Conservation (phyloP, 164 flowering plant genomes). For the Warburgia ugandensis region DNA sequence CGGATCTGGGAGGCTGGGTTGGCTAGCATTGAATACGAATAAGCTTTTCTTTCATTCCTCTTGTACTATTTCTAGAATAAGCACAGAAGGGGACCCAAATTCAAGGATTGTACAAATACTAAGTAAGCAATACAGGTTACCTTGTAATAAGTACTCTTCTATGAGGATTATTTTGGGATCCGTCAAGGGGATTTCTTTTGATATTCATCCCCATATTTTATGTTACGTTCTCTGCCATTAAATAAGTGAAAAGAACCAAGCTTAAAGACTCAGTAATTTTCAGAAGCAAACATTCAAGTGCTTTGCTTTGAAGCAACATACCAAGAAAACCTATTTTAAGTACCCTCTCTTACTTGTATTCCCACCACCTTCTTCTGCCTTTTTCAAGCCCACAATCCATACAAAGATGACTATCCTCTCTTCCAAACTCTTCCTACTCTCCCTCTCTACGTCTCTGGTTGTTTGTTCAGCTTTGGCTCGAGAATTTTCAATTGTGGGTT, state of each 20-base stretch:
- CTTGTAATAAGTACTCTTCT: too few relatives aligned
- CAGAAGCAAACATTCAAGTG: slow-evolving; percentile 1
- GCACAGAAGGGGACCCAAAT: not conserved
- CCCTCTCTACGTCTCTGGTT: slow-evolving; percentile 14
- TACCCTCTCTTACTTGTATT: slow-evolving; percentile 1
- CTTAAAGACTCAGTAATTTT: slow-evolving; percentile 42
- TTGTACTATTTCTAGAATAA: too few relatives aligned
- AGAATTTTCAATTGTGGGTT: slow-evolving; percentile 70
- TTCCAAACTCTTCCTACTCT: slow-evolving; percentile 14
- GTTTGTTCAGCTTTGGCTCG: slow-evolving; percentile 13
- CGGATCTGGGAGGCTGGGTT: too few relatives aligned
- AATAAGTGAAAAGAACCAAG: slow-evolving; percentile 19
- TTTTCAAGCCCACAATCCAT: not conserved
- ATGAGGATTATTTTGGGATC: too few relatives aligned
- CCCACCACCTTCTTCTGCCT: not conserved
- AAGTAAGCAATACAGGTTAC: not conserved
- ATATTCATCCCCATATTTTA: not conserved
- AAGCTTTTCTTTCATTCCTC: too few relatives aligned
- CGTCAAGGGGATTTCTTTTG: too few relatives aligned
- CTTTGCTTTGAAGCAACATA: slow-evolving; percentile 42
- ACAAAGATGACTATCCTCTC: slow-evolving; percentile 28
- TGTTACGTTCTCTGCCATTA: not conserved
- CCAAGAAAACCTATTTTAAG: slow-evolving; percentile 8
- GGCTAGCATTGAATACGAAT: too few relatives aligned
- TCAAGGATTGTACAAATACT: not conserved